These are phyloP conservation scores for Hemisphaericaspora xylofermentans DNA, from an alignment of 1,139 yeast species.

Conservation along the genomic window DNA sequence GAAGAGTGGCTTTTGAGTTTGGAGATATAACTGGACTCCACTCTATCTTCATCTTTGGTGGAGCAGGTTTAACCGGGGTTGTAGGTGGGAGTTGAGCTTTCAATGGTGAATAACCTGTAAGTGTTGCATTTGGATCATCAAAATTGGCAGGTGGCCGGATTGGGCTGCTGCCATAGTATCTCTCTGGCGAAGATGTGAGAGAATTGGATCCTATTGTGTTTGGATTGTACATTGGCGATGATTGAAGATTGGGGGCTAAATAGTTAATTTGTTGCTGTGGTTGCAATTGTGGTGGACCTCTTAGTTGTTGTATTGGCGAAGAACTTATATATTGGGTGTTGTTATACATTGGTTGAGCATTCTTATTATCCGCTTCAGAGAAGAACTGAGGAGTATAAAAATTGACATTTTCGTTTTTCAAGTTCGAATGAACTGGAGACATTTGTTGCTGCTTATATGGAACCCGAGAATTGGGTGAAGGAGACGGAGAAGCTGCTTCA, in stretches of 20 bases:
- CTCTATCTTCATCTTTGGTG: slow-evolving; percentile 25
- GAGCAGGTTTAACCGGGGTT: slow-evolving; percentile 29
- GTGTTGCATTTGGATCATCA: slow-evolving; percentile 41
- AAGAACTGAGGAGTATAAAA: slow-evolving; percentile 45
- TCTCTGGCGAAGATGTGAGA: slow-evolving; percentile 32
- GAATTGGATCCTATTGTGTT: slow-evolving; percentile 3
- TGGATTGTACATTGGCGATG: slow-evolving; percentile 27
- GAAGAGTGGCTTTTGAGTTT: slow-evolving; percentile 35
- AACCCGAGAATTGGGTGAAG: slow-evolving; percentile 14
- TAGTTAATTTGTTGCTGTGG: slow-evolving; percentile 9
- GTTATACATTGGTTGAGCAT: slow-evolving; percentile 2
- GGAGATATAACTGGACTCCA: slow-evolving; percentile 60
- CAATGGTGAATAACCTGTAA: slow-evolving; percentile 43
- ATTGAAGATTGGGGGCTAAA: slow-evolving; percentile 15
- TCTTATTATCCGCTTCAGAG: slow-evolving; percentile 23
- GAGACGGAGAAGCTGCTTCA: slow-evolving; percentile 42
- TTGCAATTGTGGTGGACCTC: slow-evolving; percentile 8
- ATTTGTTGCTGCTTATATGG: slow-evolving; percentile 13
- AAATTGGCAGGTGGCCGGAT: slow-evolving; percentile 20
- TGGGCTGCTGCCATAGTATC: slow-evolving; percentile 27
- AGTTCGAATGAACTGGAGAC: slow-evolving; percentile 30
- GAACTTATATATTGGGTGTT: slow-evolving; percentile 3
- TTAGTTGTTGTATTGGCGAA: slow-evolving; percentile 13
- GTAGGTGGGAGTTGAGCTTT: slow-evolving; percentile 30
- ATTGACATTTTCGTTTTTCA: slow-evolving; percentile 19